Evolutionary conservation across 768 basidiomycete species (phyloP).

Genomic region (Trametes cingulata): DNA sequence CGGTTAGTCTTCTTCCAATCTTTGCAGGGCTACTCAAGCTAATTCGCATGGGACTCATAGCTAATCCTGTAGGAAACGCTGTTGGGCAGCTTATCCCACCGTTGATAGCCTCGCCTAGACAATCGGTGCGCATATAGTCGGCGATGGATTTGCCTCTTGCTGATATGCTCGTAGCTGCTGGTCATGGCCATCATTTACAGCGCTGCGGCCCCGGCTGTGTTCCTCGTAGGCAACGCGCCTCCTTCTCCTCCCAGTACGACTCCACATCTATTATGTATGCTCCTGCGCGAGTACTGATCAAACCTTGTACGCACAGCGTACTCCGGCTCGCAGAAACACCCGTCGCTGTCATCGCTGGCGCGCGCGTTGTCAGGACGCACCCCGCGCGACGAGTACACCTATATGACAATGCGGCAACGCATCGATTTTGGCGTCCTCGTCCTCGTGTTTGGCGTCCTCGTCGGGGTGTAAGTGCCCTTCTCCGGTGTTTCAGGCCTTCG

Average conservation of each 20-base stretch:
- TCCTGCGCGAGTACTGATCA: conserved; percentile 7
- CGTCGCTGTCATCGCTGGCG: conserved; percentile 53
- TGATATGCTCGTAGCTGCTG: conserved; percentile 50
- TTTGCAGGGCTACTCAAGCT: not conserved
- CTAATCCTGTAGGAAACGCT: conserved; percentile 75
- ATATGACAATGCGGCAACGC: conserved; percentile 67
- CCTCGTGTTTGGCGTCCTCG: conserved; percentile 62
- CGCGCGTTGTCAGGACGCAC: conserved; percentile 50
- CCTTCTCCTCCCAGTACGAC: conserved; percentile 77
- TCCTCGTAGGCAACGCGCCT: conserved; percentile 62
- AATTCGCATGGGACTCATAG: conserved; percentile 34
- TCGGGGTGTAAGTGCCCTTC: conserved; percentile 54
- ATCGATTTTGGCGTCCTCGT: conserved; percentile 66
- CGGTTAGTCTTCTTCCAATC: conserved; percentile 29
- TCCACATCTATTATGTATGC: not conserved
- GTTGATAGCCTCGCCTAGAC: conserved; percentile 46
- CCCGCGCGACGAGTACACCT: conserved; percentile 23
- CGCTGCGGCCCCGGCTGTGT: conserved; percentile 54
- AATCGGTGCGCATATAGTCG: conserved; percentile 50
- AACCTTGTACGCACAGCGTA: conserved; percentile 46
- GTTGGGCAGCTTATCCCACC: conserved; percentile 75
- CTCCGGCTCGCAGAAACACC: conserved; percentile 62
- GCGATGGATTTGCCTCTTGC: not conserved
- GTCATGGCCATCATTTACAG: conserved; percentile 73
- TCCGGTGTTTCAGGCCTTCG: not conserved